Evolutionary conservation across 148 eudicot genomes (phyloP), one percentile per base, ranked within the genome.

Genomic region (Vaccinium vitisidaea): DNA sequence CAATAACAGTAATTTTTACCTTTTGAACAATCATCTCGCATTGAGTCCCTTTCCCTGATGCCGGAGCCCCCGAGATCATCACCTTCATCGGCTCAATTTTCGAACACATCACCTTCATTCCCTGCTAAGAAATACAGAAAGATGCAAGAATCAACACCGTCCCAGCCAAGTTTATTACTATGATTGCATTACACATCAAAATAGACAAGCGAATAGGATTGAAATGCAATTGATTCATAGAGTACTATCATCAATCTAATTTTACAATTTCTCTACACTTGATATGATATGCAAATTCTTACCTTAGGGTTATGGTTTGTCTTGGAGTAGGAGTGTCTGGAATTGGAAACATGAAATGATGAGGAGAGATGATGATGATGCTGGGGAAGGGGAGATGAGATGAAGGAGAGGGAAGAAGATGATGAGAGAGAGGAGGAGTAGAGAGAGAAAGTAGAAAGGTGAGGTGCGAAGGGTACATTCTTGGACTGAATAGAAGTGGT

Each of bases 31-130:
- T 94, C 93, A 94, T 69, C 91, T 97, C 91, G 78, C 98, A 97
- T 84, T 97, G 99, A 87, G 99, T 95, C 86, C 98, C 99, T 91
- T 97, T 97, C 18, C 99, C 99, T 27, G 99, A 97, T 74, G 99
- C 99, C 3, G 99, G 98, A 8, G 99, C 96, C n/a, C 99, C 99
- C 4, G 98, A 97, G 79, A 95, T 93, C 95, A 97, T 93, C 80
- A 97, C 98, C 91, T 95, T 95, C 75, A 94, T 83, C 11, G 99
- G 99, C 90, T 92, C 98, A 80, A 48, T 88, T 84, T 83, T 80
- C 3, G 87, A 86, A 84, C 95, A 93, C 43, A 54, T 84, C 30
- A 94, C 88, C 89, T 84, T 88, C 71, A 89, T 82, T 67, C 87
- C 86, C 88, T 84, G 87, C 46, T 84, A 65, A 77, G 13, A 30